Conservation (phyloP, 768 basidiomycete species). For the Amanita muscaria region DNA sequence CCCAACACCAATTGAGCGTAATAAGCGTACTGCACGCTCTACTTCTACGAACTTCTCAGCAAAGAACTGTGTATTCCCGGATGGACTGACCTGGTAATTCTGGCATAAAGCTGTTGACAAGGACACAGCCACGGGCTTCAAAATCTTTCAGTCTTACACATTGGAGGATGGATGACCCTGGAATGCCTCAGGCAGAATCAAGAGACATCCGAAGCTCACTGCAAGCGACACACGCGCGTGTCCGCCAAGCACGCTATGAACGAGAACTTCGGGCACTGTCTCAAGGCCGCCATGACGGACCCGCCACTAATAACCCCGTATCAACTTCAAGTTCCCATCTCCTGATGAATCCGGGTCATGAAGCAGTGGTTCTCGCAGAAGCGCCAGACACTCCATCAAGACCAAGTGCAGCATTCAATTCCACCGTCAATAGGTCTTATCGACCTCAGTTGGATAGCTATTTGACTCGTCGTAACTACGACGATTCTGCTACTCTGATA, state of each 20-base stretch:
- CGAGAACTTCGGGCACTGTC: slow-evolving; percentile 38
- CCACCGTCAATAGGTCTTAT: not conserved
- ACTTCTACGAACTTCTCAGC: slow-evolving; percentile 41
- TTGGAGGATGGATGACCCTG: slow-evolving; percentile 4
- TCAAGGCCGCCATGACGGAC: too few species aligned
- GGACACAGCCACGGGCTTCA: slow-evolving; percentile 5
- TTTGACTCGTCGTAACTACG: slow-evolving; percentile 18
- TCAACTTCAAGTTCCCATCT: slow-evolving; percentile 13
- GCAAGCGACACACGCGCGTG: slow-evolving; percentile 18
- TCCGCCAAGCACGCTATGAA: slow-evolving; percentile 47
- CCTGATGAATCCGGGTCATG: slow-evolving; percentile 32
- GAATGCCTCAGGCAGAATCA: not conserved
- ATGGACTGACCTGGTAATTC: slow-evolving; percentile 40
- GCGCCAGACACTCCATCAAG: slow-evolving; percentile 5
- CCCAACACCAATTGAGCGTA: slow-evolving; percentile 42
- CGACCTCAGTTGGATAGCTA: slow-evolving; percentile 14
- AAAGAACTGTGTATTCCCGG: not conserved
- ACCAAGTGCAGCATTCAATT: not conserved
- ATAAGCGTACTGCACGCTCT: slow-evolving; percentile 51
- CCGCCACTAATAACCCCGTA: slow-evolving; percentile 11
- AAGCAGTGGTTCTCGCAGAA: slow-evolving; percentile 27
- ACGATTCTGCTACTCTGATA: slow-evolving; percentile 29
- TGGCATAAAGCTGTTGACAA: slow-evolving; percentile 30
- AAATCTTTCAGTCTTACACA: not conserved
- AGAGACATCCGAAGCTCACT: too few species aligned